phyloP scores from a whole-genome alignment of 495 filamentous ascomycete genomes.

The Talaromyces proteolyticus region DNA sequence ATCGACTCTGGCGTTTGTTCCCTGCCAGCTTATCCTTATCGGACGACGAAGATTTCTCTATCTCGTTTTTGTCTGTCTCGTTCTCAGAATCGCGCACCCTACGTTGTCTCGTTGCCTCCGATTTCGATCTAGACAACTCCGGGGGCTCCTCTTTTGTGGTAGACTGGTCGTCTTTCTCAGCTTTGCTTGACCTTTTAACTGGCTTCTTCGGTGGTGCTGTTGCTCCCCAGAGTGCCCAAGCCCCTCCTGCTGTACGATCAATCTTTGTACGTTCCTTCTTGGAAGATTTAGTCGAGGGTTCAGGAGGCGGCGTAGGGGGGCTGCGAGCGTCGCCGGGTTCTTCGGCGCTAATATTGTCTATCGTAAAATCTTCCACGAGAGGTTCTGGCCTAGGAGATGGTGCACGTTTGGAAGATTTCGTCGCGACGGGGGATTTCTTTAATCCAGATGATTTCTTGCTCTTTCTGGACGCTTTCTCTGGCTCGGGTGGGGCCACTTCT shows the following conservation, averaged over 20 bases:
- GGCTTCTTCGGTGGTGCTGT: constrained; percentile 44
- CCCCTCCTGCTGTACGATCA: constrained; percentile 40
- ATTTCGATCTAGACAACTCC: constrained; percentile 42
- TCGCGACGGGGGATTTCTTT: constrained; percentile 22
- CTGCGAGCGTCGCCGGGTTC: constrained; percentile 14
- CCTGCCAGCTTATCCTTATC: constrained; percentile 45
- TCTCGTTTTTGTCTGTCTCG: constrained; percentile 42
- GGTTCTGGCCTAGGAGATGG: constrained; percentile 6
- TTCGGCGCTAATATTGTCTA: constrained; percentile 11
- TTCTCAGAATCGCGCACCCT: constrained; percentile 29
- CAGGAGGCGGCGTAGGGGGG: constrained; percentile 50
- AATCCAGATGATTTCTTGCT: constrained; percentile 13
- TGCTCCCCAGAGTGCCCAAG: constrained; percentile 57
- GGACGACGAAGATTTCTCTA: constrained; percentile 48
- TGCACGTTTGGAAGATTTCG: constrained; percentile 14
- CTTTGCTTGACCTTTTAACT: constrained; percentile 33
- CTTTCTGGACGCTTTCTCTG: constrained; percentile 2
- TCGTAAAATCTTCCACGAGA: constrained; percentile 8
- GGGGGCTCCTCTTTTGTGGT: constrained; percentile 26
- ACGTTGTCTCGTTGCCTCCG: constrained; percentile 28
- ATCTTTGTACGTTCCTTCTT: constrained; percentile 57
- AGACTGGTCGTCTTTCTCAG: constrained; percentile 20
- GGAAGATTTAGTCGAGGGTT: constrained; percentile 35
- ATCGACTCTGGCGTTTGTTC: constrained; percentile 40
- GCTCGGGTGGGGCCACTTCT: constrained; percentile 17